Evolutionary conservation across 306 rosid genomes (phyloP).

Genomic region (Casuarina equisetifolia): DNA sequence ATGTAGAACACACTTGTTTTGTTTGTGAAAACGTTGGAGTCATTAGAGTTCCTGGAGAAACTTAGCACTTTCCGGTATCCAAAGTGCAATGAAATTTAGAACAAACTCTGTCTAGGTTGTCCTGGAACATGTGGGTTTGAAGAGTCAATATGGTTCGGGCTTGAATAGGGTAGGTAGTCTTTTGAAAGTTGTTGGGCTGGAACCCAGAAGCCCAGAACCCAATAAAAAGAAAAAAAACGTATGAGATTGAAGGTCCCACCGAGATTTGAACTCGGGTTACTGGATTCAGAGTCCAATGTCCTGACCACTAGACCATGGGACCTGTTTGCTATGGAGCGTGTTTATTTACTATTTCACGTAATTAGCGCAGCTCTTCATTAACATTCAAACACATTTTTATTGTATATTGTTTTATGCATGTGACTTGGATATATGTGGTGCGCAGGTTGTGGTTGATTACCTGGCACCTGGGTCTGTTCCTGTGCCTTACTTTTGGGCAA

Average conservation of each 20-base stretch:
- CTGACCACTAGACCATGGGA: constrained; percentile 78
- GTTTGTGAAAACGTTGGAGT: no score
- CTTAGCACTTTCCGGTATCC: no score
- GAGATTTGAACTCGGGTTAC: constrained; percentile 65
- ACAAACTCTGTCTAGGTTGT: no score
- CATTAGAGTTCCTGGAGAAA: no score
- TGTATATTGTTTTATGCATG: no score
- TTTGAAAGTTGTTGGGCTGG: neutral
- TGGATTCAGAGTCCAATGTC: constrained; percentile 61
- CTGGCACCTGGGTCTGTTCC: constrained; percentile 87
- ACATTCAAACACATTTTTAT: no score
- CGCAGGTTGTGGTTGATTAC: constrained; percentile 81
- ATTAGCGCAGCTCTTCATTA: no score
- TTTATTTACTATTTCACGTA: no score
- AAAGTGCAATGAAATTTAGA: no score
- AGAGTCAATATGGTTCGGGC: neutral
- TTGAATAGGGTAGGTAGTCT: neutral
- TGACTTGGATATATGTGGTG: neutral
- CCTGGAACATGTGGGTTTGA: neutral
- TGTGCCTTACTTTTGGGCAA: constrained; percentile 84
- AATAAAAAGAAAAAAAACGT: neutral
- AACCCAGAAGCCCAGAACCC: neutral
- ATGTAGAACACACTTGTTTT: no score
- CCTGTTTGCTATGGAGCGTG: neutral
- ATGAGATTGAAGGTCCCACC: constrained; percentile 51